Conservation (phyloP, 164 flowering plant genomes). For the Platanus orientalis region DNA sequence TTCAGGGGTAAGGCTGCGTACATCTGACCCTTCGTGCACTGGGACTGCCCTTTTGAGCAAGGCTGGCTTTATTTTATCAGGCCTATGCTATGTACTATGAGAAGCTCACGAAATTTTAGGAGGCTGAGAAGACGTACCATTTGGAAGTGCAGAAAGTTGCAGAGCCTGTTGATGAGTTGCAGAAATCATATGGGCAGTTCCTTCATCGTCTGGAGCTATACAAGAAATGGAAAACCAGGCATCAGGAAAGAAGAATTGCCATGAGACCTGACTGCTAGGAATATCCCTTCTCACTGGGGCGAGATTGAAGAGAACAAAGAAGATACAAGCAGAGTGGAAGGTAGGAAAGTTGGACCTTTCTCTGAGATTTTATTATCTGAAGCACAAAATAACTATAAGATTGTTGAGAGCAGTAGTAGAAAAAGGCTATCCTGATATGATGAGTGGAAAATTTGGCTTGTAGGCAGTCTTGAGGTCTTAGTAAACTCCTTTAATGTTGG, state of each 20-base stretch:
- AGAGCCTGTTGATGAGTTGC: slow-evolving; percentile 73
- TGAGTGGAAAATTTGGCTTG: background rate
- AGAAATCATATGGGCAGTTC: slow-evolving; percentile 78
- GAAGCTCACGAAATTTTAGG: slow-evolving; percentile 75
- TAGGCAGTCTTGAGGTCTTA: background rate
- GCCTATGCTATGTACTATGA: slow-evolving; percentile 90
- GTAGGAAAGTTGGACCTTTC: slow-evolving; percentile 6
- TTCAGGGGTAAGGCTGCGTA: no score
- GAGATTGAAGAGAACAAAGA: no score
- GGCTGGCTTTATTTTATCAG: slow-evolving; percentile 75
- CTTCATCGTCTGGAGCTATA: slow-evolving; percentile 64
- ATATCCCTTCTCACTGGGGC: no score
- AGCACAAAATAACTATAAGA: background rate
- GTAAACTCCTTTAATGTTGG: slow-evolving; percentile 1
- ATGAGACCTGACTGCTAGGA: slow-evolving; percentile 22
- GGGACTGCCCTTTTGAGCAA: no score
- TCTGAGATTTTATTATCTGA: background rate
- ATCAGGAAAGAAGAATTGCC: slow-evolving; percentile 31
- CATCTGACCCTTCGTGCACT: no score
- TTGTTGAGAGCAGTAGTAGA: background rate
- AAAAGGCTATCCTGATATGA: slow-evolving; percentile 11
- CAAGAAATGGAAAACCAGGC: slow-evolving; percentile 50
- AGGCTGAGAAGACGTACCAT: slow-evolving; percentile 81
- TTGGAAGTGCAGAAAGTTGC: slow-evolving; percentile 87
- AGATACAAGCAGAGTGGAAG: slow-evolving; percentile 10